These are phyloP conservation scores for Xylaria sp. DNA, from an alignment of 2,329 filamentous ascomycete species.

Conservation along the genomic window DNA sequence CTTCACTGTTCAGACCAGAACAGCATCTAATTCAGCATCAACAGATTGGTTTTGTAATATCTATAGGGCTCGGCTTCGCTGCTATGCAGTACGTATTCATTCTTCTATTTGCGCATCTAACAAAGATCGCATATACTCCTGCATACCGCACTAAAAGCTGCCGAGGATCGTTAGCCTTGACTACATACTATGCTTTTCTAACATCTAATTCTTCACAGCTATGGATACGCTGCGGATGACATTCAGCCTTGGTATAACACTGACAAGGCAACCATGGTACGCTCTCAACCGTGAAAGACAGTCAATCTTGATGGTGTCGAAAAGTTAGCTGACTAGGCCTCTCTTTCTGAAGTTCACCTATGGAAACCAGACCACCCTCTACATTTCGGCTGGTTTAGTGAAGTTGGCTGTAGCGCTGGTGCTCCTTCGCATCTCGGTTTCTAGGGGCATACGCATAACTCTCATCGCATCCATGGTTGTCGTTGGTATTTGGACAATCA, in stretches of 20 bases:
- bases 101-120: background rate
- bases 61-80: conserved; percentile 46
- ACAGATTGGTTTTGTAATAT: conserved; percentile 46
- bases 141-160: background rate
- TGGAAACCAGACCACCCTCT: conserved; percentile 48
- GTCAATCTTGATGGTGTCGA: background rate
- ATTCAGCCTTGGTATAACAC: conserved; percentile 44
- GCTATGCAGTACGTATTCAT: conserved; percentile 42
- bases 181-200: background rate
- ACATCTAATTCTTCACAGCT: conserved; percentile 30
- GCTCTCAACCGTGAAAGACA: background rate
- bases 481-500: conserved; percentile 48
- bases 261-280: conserved; percentile 36
- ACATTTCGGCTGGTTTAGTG: conserved; percentile 49
- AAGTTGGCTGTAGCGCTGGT: conserved; percentile 52
- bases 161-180: background rate
- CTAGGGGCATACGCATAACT: conserved; percentile 40
- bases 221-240: conserved; percentile 47
- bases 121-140: background rate
- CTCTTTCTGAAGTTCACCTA: conserved; percentile 45
- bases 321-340: conserved; percentile 26
- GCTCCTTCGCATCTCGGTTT: conserved; percentile 47
- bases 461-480: conserved; percentile 46
- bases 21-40: conserved; percentile 28
- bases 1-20: background rate